phyloP scores from a whole-genome alignment of 192 early-diverging fungal species.

The Jimgerdemannia flammicorona region DNA sequence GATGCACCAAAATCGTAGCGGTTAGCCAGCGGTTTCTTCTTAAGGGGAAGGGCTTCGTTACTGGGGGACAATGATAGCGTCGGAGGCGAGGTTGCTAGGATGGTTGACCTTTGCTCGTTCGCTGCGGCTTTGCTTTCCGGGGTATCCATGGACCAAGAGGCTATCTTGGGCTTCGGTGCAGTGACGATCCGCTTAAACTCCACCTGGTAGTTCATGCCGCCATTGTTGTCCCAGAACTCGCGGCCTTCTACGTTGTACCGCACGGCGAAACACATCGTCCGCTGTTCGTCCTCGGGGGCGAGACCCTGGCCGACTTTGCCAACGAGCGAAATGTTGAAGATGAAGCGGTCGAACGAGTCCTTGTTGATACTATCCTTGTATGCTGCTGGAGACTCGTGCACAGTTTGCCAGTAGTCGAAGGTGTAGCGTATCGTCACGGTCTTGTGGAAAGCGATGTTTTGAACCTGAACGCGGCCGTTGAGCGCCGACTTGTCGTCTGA shows the following conservation, averaged over 20 bases:
- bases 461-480: slow-evolving; percentile 67
- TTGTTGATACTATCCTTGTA: slow-evolving; percentile 56
- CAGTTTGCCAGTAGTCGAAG: slow-evolving; percentile 76
- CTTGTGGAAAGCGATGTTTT: slow-evolving; percentile 88
- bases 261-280: slow-evolving; percentile 58
- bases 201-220: slow-evolving; percentile 79
- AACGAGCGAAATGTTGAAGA: slow-evolving; percentile 60
- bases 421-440: slow-evolving; percentile 76
- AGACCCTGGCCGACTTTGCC: slow-evolving; percentile 32
- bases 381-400: slow-evolving; percentile 57
- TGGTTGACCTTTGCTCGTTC: background rate
- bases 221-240: slow-evolving; percentile 96
- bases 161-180: background rate
- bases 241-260: slow-evolving; percentile 64
- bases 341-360: slow-evolving; percentile 58
- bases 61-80: slow-evolving; percentile 5
- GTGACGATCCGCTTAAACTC: slow-evolving; percentile 16
- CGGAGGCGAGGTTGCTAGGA: background rate
- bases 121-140: background rate
- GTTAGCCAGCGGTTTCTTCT: slow-evolving; percentile 15
- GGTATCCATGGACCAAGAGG: background rate
- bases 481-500: slow-evolving; percentile 51
- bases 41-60: slow-evolving; percentile 4
- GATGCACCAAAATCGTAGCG: slow-evolving; percentile 38
- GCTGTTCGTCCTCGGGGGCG: slow-evolving; percentile 12